Evolutionary conservation across 345 rosid genomes (phyloP).

Genomic region (Brassica nigra): DNA sequence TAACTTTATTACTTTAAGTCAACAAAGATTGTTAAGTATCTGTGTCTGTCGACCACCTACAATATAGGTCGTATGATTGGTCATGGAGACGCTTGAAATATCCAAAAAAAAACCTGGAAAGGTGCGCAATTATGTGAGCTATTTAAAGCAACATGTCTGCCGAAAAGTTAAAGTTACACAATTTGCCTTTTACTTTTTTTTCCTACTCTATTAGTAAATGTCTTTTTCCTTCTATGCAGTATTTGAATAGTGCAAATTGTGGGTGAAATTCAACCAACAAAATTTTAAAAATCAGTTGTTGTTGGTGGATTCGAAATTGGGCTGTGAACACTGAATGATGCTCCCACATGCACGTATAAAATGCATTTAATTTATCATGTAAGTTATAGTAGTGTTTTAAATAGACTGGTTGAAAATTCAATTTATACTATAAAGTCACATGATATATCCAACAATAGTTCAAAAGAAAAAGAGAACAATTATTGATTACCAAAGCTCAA

Average conservation of each 20-base stretch:
- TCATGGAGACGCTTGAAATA: constrained; percentile 33
- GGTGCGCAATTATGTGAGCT: constrained; percentile 30
- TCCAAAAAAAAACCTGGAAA: constrained; percentile 30
- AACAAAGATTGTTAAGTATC: constrained; percentile 10
- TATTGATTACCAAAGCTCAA: constrained; percentile 16
- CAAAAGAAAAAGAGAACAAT: background rate
- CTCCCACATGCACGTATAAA: constrained; percentile 9
- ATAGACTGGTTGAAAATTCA: background rate
- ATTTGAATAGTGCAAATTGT: background rate
- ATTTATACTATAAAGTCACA: constrained; percentile 15
- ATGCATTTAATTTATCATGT: background rate
- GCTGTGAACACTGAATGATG: constrained; percentile 19
- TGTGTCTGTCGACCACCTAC: constrained; percentile 8
- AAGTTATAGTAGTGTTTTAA: background rate
- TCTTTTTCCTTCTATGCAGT: background rate
- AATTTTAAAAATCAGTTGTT: background rate
- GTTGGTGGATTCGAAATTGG: constrained; percentile 4
- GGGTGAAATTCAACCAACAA: background rate
- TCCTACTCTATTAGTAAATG: background rate
- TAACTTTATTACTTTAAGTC: constrained; percentile 3
- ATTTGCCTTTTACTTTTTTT: constrained; percentile 18
- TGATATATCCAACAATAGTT: constrained; percentile 18
- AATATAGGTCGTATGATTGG: constrained; percentile 8
- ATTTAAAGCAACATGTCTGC: constrained; percentile 33
- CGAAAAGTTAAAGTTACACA: constrained; percentile 25